phyloP scores from a whole-genome alignment of 2,329 filamentous ascomycete species.

The Aspergillus sp. region DNA sequence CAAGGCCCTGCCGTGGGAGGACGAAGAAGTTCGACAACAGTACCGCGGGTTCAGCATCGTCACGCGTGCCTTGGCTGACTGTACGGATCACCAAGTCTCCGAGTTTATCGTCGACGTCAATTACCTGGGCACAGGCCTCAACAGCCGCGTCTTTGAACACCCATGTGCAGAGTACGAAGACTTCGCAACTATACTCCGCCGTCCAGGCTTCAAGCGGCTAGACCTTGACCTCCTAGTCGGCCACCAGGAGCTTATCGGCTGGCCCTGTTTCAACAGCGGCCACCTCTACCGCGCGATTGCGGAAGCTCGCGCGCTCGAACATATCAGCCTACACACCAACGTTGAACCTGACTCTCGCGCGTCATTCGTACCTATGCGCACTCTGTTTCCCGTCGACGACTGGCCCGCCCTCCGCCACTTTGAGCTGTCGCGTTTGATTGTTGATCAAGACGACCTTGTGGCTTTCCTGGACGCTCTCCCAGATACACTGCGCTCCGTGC shows the following conservation, averaged over 20 bases:
- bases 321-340: not conserved
- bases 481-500: too few relatives aligned
- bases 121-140: conserved; percentile 36
- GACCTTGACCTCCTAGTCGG: conserved; percentile 30
- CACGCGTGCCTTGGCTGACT: conserved; percentile 8
- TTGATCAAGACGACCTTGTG: not conserved
- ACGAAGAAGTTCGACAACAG: conserved; percentile 2
- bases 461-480: not conserved
- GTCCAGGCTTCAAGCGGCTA: conserved; percentile 33
- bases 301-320: not conserved
- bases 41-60: conserved; percentile 39
- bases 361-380: not conserved
- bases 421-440: not conserved
- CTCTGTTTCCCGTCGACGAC: not conserved
- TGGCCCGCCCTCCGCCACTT: not conserved
- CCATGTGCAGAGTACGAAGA: conserved; percentile 31
- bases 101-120: conserved; percentile 43
- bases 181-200: conserved; percentile 27
- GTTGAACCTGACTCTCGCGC: not conserved
- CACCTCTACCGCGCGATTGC: not conserved
- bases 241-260: not conserved
- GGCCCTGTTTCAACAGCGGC: not conserved
- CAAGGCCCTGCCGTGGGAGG: conserved; percentile 4
- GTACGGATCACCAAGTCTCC: conserved; percentile 33
- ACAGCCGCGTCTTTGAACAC: conserved; percentile 35